A percentile compares a stretch with the other conserved stretches of the same genome.
phyloP scores from a whole-genome alignment of 768 basidiomycete species.

The Boletus fagicola region DNA sequence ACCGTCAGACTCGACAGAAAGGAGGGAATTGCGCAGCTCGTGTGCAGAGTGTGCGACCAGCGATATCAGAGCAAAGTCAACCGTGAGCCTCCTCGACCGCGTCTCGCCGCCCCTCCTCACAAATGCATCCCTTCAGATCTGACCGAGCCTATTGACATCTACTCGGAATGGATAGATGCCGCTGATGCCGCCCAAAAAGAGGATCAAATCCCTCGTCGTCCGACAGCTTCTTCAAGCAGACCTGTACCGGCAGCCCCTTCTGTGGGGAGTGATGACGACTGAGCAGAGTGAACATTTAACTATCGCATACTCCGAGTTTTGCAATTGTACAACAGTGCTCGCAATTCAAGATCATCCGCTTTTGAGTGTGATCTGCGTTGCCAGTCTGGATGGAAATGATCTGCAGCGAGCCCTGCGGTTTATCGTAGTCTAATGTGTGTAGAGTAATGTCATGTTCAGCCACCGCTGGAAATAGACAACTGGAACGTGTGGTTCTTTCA shows the following conservation, averaged over 20 bases:
- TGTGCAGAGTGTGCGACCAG: slow-evolving; percentile 84
- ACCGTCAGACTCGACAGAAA: slow-evolving; percentile 83
- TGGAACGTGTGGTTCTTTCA: slow-evolving; percentile 21
- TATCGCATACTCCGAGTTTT: slow-evolving; percentile 1
- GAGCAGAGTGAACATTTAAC: slow-evolving; percentile 1
- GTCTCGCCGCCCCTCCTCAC: slow-evolving; percentile 12
- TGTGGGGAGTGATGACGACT: slow-evolving; percentile 49
- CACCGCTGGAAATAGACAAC: slow-evolving; percentile 27
- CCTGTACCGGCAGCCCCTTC: slow-evolving; percentile 34
- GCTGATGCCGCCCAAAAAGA: slow-evolving; percentile 78
- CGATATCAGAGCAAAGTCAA: slow-evolving; percentile 85
- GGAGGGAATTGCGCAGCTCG: slow-evolving; percentile 76
- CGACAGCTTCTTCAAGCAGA: slow-evolving; percentile 51
- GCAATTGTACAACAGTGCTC: slow-evolving; percentile 23
- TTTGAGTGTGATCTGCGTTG: neutral
- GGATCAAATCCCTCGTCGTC: slow-evolving; percentile 50
- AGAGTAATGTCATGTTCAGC: slow-evolving; percentile 24
- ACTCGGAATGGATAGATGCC: slow-evolving; percentile 90
- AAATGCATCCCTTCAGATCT: slow-evolving; percentile 54
- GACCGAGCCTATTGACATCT: slow-evolving; percentile 85
- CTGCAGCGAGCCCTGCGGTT: neutral
- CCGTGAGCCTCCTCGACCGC: slow-evolving; percentile 48
- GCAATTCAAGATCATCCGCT: slow-evolving; percentile 6
- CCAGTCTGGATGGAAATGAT: slow-evolving; percentile 10
- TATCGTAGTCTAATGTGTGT: neutral